phyloP scores from a whole-genome alignment of 371 early-diverging fungal species.

The Apophysomyces variabilis region DNA sequence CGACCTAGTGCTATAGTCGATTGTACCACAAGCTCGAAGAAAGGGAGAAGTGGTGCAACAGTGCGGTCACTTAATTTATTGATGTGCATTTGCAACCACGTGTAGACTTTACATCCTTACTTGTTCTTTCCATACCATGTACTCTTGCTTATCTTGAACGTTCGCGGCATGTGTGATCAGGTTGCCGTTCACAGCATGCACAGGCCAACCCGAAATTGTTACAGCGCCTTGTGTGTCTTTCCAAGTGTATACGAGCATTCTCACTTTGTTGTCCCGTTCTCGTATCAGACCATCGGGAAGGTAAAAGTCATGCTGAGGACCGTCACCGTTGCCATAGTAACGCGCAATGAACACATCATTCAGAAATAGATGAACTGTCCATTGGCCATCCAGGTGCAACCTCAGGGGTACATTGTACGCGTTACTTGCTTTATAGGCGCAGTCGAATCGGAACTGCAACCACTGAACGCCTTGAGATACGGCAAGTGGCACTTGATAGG shows the following conservation, averaged over 20 bases:
- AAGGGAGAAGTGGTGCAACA: background rate
- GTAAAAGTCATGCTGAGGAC: slow-evolving; percentile 78
- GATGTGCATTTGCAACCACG: slow-evolving; percentile 3
- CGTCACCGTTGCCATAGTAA: slow-evolving; percentile 78
- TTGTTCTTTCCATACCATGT: slow-evolving; percentile 32
- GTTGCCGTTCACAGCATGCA: slow-evolving; percentile 37
- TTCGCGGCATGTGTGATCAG: slow-evolving; percentile 18
- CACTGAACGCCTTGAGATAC: slow-evolving; percentile 39
- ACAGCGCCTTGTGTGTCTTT: slow-evolving; percentile 36
- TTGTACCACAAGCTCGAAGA: background rate
- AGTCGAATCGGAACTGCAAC: slow-evolving; percentile 44
- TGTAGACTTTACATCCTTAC: background rate
- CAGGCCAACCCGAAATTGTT: slow-evolving; percentile 48
- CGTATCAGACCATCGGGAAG: slow-evolving; percentile 65
- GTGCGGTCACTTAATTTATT: slow-evolving; percentile 1
- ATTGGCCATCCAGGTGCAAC: slow-evolving; percentile 65
- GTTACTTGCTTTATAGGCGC: slow-evolving; percentile 23
- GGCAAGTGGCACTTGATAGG: slow-evolving; percentile 21
- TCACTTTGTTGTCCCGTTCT: slow-evolving; percentile 32
- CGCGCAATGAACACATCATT: slow-evolving; percentile 68
- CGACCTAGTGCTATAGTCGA: background rate
- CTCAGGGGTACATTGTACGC: slow-evolving; percentile 61
- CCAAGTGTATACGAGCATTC: slow-evolving; percentile 53
- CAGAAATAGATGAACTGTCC: slow-evolving; percentile 67
- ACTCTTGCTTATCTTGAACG: slow-evolving; percentile 19